Percentiles rank a stretch among this genome's conserved stretches.
These are phyloP conservation scores for Antrodiella citrinella DNA, from an alignment of 768 basidiomycete genomes.

Conservation along the genomic window DNA sequence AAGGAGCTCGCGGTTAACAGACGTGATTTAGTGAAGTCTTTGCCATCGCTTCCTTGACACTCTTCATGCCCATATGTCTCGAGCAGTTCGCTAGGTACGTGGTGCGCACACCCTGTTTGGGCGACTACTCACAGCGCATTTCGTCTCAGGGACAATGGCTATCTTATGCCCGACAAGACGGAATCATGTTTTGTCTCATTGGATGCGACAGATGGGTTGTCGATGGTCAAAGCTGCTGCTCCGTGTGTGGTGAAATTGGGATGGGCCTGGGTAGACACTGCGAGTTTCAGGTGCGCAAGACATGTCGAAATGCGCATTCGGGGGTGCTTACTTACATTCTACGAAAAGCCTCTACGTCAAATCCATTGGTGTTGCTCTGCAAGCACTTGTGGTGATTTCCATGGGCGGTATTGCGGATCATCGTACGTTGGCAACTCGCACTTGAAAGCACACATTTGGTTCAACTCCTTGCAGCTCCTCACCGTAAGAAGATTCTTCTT, in stretches of 20 bases:
- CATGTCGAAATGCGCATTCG: background rate
- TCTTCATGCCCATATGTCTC: constrained; percentile 77
- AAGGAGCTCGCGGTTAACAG: background rate
- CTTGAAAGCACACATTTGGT: constrained; percentile 1
- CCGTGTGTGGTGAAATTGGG: constrained; percentile 78
- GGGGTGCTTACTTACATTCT: background rate
- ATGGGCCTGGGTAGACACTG: constrained; percentile 84
- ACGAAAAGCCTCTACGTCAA: constrained; percentile 72
- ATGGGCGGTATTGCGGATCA: constrained; percentile 90
- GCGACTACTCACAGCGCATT: background rate
- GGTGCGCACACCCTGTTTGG: background rate
- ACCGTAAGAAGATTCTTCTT: constrained; percentile 74
- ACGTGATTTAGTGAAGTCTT: constrained; percentile 58
- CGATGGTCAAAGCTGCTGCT: constrained; percentile 23
- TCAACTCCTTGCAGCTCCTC: constrained; percentile 34
- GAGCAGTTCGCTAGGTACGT: constrained; percentile 66
- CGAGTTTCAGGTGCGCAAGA: constrained; percentile 79
- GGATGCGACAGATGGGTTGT: constrained; percentile 1
- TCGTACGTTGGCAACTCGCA: constrained; percentile 40
- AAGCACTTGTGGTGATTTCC: constrained; percentile 92
- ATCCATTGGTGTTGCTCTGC: constrained; percentile 80
- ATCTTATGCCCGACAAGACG: constrained; percentile 57
- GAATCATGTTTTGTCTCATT: constrained; percentile 38
- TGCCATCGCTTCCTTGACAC: constrained; percentile 70
- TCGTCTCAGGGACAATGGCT: constrained; percentile 67